phyloP scores from a whole-genome alignment of 371 early-diverging fungal genomes.

The Mortierella sp. region DNA sequence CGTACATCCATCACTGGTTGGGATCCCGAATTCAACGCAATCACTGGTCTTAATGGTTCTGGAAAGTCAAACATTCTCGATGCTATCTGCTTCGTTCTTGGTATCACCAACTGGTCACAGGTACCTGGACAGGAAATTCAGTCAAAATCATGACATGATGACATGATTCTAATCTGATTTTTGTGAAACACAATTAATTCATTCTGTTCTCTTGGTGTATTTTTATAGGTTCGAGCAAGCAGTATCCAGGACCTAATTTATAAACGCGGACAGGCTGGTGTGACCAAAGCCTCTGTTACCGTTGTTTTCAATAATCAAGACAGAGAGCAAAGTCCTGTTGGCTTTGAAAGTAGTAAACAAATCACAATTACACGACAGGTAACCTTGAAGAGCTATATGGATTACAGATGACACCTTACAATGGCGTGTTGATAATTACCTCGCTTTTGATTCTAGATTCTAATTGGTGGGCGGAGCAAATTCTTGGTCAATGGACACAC shows the following conservation, averaged over 20 bases:
- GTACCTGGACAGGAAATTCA: slow-evolving; percentile 54
- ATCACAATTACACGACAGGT: slow-evolving; percentile 97
- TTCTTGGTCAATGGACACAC: slow-evolving; percentile 96
- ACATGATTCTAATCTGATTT: neutral
- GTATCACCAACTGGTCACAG: slow-evolving; percentile 91
- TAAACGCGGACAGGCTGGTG: slow-evolving; percentile 97
- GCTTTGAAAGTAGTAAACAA: slow-evolving; percentile 88
- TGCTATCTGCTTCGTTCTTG: slow-evolving; percentile 99
- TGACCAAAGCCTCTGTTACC: slow-evolving; percentile 96
- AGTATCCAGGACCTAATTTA: slow-evolving; percentile 97
- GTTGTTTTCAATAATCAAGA: slow-evolving; percentile 97
- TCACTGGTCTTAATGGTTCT: slow-evolving; percentile 99
- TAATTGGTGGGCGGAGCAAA: slow-evolving; percentile 95
- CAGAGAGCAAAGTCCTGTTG: slow-evolving; percentile 87
- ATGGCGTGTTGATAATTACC: neutral
- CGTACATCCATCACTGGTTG: slow-evolving; percentile 96
- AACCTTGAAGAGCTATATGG: slow-evolving; percentile 1
- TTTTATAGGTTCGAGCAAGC: slow-evolving; percentile 88
- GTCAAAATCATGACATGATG: too few relatives aligned
- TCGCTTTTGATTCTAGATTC: slow-evolving; percentile 63
- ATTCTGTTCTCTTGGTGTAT: neutral
- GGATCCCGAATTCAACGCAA: slow-evolving; percentile 99
- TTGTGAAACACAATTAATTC: neutral
- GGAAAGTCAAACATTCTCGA: slow-evolving; percentile 99
- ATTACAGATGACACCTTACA: neutral